Conservation (phyloP, 768 basidiomycete genomes). For the Inosperma sp. region DNA sequence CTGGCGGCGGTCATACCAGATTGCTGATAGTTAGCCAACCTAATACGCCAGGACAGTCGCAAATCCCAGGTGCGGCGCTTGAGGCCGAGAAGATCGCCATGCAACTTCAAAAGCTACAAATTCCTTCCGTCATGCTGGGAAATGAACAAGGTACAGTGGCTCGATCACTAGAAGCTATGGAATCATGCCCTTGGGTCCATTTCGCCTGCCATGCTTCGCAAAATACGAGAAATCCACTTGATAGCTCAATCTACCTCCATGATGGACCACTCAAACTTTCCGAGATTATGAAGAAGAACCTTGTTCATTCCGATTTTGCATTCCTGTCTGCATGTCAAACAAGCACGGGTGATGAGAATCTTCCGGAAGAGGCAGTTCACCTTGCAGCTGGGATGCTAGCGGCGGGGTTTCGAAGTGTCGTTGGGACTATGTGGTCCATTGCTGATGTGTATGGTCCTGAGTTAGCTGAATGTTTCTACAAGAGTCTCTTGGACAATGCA, state of each 20-base stretch:
- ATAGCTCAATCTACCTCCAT: neutral
- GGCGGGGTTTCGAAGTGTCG: constrained; percentile 13
- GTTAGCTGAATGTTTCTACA: neutral
- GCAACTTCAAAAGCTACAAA: neutral
- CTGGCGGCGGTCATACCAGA: neutral
- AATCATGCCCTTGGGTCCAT: neutral
- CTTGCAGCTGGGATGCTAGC: constrained; percentile 37
- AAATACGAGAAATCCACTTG: neutral
- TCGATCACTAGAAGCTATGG: neutral
- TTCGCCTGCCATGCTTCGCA: constrained; percentile 1
- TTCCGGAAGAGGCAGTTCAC: constrained; percentile 36
- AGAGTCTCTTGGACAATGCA: neutral
- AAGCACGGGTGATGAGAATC: constrained; percentile 24
- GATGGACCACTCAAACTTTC: constrained; percentile 10
- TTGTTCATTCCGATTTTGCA: neutral
- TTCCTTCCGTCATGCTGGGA: neutral
- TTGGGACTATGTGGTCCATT: constrained; percentile 11
- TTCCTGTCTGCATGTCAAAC: constrained; percentile 38
- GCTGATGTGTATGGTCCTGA: constrained; percentile 5
- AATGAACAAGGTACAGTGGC: neutral
- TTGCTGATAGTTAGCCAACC: neutral
- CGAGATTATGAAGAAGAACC: neutral
- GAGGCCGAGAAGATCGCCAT: neutral
- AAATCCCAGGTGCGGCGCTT: neutral
- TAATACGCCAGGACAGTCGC: neutral